These are phyloP conservation scores for Circinella minor DNA, from an alignment of 371 early-diverging fungal species.

Conservation along the genomic window DNA sequence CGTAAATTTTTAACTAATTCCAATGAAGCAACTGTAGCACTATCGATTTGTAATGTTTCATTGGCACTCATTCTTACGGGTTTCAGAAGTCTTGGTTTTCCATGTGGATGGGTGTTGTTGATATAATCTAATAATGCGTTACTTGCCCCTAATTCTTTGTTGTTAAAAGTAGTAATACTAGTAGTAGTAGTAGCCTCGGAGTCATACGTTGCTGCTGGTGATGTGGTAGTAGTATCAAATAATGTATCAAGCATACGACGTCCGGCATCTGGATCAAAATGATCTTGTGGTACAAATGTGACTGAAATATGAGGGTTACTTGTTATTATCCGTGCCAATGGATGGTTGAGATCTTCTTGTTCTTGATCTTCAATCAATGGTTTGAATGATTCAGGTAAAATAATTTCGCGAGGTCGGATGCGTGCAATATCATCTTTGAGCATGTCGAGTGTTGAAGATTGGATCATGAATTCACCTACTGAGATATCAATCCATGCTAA, in stretches of 20 bases:
- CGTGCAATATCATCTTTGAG: constrained; percentile 78
- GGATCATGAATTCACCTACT: constrained; percentile 87
- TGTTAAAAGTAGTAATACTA: constrained; percentile 25
- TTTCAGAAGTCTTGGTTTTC: constrained; percentile 48
- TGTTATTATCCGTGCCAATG: background rate
- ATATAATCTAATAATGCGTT: constrained; percentile 60
- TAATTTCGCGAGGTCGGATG: constrained; percentile 85
- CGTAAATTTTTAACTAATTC: constrained; percentile 59
- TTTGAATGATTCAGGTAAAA: constrained; percentile 54
- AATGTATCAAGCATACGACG: background rate
- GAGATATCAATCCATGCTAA: constrained; percentile 93
- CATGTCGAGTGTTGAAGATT: constrained; percentile 47
- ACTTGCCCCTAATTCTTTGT: constrained; percentile 54
- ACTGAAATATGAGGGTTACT: background rate
- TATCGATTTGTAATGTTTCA: constrained; percentile 63
- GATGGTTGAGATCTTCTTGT: background rate
- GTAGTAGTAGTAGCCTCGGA: too few species aligned
- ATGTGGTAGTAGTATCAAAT: background rate
- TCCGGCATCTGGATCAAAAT: constrained; percentile 6
- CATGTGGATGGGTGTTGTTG: constrained; percentile 56
- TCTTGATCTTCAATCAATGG: constrained; percentile 13
- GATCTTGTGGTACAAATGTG: constrained; percentile 3
- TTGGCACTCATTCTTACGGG: constrained; percentile 51
- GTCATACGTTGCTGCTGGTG: background rate
- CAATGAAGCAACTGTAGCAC: constrained; percentile 61